Base-by-base conservation (phyloP, 1,139 yeast species). In the Yamadazyma diddensiae region DNA sequence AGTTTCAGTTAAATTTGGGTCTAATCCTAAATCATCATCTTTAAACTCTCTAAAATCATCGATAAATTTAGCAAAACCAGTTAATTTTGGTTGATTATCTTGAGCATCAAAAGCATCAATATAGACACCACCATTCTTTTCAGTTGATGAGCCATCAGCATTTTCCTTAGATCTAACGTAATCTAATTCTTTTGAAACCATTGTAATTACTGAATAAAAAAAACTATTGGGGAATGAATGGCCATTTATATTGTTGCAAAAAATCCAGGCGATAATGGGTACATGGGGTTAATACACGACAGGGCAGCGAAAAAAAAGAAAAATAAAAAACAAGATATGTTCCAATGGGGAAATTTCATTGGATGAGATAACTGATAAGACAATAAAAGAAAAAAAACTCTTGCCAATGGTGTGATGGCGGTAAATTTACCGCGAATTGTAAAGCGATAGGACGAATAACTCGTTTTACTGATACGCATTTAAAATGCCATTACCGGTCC, bases 31-130 rank as follows among this genome's bases (percentile, higher is more conserved):
- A 8, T 63, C 72, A 4, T 43, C 52, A 29, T 62, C 65, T 32
- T 76, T 76, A 32, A 67, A 75, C 40, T 75, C 62, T 52, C 65
- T 77, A 61, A 81, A 81, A 6, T 80, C 69, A 47, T 81, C 83
- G 11, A 53, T 53, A 41, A 77, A 69, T 30, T 59, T 53, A 27
- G 59, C 59, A 63, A 67, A 76, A 2, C 67, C 65, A 11, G 41
- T 55, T 37, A 60, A 52, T 30, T 50, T 41, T 3, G 58, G 55
- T 24, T 43, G 36, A 31, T 39, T 40, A 35, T 59, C 60, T 35
- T 48, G 50, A 23, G 53, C 49, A 36, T 62, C 73, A 37, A 65
- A 65, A 23, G 70, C 73, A 44, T 66, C 69, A 29, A 65, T 55
- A 44, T 61, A 63, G 24, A 67, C 62, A 13, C 70, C 73, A 17